These are phyloP conservation scores for Dothistroma pini DNA, from an alignment of 2,329 filamentous ascomycete genomes.

Conservation along the genomic window DNA sequence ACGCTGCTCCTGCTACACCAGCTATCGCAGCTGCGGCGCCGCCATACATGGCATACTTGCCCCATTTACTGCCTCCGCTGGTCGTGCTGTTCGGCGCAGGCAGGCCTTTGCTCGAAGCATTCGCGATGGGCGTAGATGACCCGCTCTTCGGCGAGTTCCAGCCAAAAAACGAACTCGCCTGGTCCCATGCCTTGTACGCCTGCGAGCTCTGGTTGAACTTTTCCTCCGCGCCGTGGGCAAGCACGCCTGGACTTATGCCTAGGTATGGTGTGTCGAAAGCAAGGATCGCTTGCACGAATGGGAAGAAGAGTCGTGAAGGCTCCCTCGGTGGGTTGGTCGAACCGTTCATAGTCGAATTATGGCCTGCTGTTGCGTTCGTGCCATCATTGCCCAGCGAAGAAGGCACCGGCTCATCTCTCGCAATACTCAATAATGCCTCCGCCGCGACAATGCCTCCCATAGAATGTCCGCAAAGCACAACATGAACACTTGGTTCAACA, in stretches of 20 bases:
- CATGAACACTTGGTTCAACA: slow-evolving; percentile 77
- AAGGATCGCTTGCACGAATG: slow-evolving; percentile 76
- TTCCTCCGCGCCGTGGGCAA: slow-evolving; percentile 81
- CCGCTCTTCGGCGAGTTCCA: slow-evolving; percentile 20
- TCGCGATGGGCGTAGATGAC: slow-evolving; percentile 22
- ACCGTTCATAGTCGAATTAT: slow-evolving; percentile 2
- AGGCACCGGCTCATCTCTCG: slow-evolving; percentile 58
- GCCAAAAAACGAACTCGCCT: slow-evolving; percentile 58
- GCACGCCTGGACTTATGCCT: slow-evolving; percentile 73
- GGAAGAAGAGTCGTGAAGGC: slow-evolving; percentile 68
- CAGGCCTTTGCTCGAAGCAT: slow-evolving; percentile 31
- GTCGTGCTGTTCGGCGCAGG: slow-evolving; percentile 23
- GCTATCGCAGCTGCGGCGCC: slow-evolving; percentile 77
- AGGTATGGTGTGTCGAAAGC: slow-evolving; percentile 69
- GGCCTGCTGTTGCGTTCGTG: slow-evolving; percentile 17
- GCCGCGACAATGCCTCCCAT: slow-evolving; percentile 93
- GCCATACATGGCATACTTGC: slow-evolving; percentile 76
- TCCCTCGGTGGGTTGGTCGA: slow-evolving; percentile 20
- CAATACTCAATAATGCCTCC: slow-evolving; percentile 74
- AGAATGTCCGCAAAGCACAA: slow-evolving; percentile 79
- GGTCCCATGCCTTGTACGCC: slow-evolving; percentile 64
- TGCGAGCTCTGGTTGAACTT: slow-evolving; percentile 73
- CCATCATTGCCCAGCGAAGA: slow-evolving; percentile 26
- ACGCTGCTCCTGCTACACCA: slow-evolving; percentile 79
- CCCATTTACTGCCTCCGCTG: slow-evolving; percentile 32